Conservation (phyloP, 192 early-diverging fungal genomes). For the Backusella westeae region DNA sequence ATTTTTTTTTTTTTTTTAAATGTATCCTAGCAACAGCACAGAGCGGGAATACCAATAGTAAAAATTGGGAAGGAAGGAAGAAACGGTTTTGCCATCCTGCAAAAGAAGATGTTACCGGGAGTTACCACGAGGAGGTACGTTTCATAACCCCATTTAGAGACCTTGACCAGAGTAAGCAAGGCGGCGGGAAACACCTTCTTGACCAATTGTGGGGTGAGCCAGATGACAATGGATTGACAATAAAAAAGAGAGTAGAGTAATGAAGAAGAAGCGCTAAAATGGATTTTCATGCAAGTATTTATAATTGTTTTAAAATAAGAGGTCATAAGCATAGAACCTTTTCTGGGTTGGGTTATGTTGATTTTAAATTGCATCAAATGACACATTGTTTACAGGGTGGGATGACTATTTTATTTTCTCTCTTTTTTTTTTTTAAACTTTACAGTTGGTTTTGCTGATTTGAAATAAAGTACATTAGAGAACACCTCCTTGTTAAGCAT, state of each 20-base stretch:
- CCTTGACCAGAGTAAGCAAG: neutral
- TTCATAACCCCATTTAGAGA: neutral
- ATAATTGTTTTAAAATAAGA: neutral
- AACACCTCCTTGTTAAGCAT: neutral
- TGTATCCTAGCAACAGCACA: neutral
- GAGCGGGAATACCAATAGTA: neutral
- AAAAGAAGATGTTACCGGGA: constrained; percentile 4
- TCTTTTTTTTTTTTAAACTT: neutral
- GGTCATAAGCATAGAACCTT: neutral
- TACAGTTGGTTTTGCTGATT: neutral
- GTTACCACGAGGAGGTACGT: constrained; percentile 6
- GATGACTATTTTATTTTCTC: neutral
- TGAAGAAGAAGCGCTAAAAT: neutral
- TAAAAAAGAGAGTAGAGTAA: neutral
- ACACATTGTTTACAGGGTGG: neutral
- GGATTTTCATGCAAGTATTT: neutral
- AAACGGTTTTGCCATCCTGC: neutral
- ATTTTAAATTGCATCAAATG: neutral
- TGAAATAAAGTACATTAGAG: neutral
- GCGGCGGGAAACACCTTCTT: neutral
- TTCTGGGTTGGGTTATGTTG: neutral
- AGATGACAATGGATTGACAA: neutral
- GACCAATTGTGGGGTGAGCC: no score
- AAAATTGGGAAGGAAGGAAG: constrained; percentile 6
- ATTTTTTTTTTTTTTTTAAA: neutral